Conservation (phyloP, 371 early-diverging fungal species). For the Rhizomucor pusillus region DNA sequence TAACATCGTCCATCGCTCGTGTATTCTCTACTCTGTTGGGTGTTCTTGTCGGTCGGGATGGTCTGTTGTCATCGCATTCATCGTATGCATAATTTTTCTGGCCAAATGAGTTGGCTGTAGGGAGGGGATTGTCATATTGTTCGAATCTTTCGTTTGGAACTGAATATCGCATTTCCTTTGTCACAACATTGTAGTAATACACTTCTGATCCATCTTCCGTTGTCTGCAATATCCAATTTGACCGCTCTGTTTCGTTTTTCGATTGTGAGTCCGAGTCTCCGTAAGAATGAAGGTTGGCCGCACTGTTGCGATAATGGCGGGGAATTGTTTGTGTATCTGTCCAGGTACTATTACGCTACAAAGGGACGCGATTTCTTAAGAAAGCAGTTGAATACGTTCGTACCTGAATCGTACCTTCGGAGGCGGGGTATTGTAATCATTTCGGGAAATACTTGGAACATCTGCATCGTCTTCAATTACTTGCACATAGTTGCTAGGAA, state of each 20-base stretch:
- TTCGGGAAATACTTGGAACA: slow-evolving; percentile 12
- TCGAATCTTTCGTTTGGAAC: slow-evolving; percentile 30
- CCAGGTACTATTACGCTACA: too few relatives aligned
- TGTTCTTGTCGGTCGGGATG: slow-evolving; percentile 32
- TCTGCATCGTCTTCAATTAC: slow-evolving; percentile 18
- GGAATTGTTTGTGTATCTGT: too few relatives aligned
- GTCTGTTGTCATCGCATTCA: slow-evolving; percentile 8
- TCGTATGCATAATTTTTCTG: slow-evolving; percentile 6
- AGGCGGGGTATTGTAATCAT: slow-evolving; percentile 11
- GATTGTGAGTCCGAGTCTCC: slow-evolving; percentile 5
- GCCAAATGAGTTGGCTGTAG: slow-evolving; percentile 1
- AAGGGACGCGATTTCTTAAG: too few relatives aligned
- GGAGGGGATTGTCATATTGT: background rate
- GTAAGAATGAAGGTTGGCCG: background rate
- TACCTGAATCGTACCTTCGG: slow-evolving; percentile 6
- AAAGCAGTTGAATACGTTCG: background rate
- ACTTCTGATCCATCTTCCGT: slow-evolving; percentile 58
- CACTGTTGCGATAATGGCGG: background rate
- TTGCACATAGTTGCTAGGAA: slow-evolving; percentile 85
- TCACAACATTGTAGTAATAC: slow-evolving; percentile 50
- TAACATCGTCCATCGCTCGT: slow-evolving; percentile 16
- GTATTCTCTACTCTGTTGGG: slow-evolving; percentile 14
- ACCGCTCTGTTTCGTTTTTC: slow-evolving; percentile 13
- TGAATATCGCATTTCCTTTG: slow-evolving; percentile 56
- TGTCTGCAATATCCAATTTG: slow-evolving; percentile 49